These are phyloP conservation scores for Silene vulgaris DNA, from an alignment of 179 eudicot genomes.

Conservation along the genomic window DNA sequence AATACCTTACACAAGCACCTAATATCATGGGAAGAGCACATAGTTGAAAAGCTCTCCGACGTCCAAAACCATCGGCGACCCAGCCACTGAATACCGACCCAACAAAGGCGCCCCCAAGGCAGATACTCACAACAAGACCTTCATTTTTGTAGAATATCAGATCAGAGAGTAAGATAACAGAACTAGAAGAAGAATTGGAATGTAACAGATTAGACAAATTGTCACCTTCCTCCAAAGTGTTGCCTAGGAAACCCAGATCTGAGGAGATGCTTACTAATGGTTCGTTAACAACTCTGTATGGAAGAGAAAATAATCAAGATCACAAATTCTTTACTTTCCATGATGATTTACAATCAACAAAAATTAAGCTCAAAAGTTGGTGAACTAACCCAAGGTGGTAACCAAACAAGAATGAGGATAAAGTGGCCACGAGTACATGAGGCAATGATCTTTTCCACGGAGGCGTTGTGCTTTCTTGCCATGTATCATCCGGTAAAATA, in stretches of 20 bases:
- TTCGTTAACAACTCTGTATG: conserved; percentile 86
- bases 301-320: conserved; percentile 9
- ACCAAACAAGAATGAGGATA: conserved; percentile 78
- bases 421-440: conserved; percentile 79
- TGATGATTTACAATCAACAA: not conserved
- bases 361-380: not conserved
- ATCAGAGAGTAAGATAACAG: too few relatives aligned
- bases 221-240: conserved; percentile 73
- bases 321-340: conserved; percentile 6
- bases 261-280: conserved; percentile 78
- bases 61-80: conserved; percentile 80
- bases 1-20: conserved; percentile 67
- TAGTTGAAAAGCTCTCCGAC: conserved; percentile 79
- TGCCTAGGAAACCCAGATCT: conserved; percentile 80
- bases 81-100: conserved; percentile 79
- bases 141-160: too few relatives aligned
- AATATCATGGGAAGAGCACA: conserved; percentile 78
- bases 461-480: conserved; percentile 49
- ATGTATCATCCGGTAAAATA: conserved; percentile 38
- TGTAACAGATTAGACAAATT: too few relatives aligned
- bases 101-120: conserved; percentile 80
- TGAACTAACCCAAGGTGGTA: conserved; percentile 83
- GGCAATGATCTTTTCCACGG: conserved; percentile 82
- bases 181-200: too few relatives aligned
- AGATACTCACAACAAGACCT: conserved; percentile 65